Conservation (phyloP, 768 basidiomycete species). For the Lentinus brumalis region DNA sequence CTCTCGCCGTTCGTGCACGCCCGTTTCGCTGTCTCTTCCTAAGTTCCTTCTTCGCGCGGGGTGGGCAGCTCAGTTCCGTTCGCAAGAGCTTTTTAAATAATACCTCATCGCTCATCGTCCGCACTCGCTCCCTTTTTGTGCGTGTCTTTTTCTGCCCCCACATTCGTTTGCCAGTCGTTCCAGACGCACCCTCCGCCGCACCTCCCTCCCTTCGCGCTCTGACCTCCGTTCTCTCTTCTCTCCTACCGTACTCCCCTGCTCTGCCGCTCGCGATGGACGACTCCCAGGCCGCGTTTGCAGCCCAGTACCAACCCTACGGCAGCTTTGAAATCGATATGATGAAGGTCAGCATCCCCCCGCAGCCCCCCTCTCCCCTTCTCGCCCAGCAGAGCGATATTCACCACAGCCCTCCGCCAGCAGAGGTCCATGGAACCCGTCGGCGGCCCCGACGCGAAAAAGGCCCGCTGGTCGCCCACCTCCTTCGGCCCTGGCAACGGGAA, state of each 20-base stretch:
- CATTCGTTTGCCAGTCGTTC: constrained; percentile 30
- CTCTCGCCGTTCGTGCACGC: constrained; percentile 12
- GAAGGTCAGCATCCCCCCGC: constrained; percentile 57
- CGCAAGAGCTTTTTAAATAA: constrained; percentile 22
- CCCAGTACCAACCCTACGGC: constrained; percentile 66
- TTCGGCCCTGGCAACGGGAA: constrained; percentile 36
- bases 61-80: constrained; percentile 22
- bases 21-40: constrained; percentile 12
- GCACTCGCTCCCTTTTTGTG: constrained; percentile 27
- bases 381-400: background rate
- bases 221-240: constrained; percentile 49
- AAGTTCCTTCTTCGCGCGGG: constrained; percentile 17
- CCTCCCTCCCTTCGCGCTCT: constrained; percentile 49
- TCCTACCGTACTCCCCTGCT: constrained; percentile 47
- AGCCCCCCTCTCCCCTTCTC: background rate
- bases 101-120: constrained; percentile 16
- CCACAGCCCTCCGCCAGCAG: constrained; percentile 39
- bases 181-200: constrained; percentile 6
- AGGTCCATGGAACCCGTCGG: constrained; percentile 84
- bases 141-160: constrained; percentile 29
- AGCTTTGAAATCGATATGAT: constrained; percentile 89
- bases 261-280: constrained; percentile 61
- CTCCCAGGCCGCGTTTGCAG: constrained; percentile 67
- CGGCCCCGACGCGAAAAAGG: constrained; percentile 86
- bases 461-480: constrained; percentile 82